Evolutionary conservation across 108 stramenopile genomes (phyloP).

Genomic region (Cyclotella cryptica): DNA sequence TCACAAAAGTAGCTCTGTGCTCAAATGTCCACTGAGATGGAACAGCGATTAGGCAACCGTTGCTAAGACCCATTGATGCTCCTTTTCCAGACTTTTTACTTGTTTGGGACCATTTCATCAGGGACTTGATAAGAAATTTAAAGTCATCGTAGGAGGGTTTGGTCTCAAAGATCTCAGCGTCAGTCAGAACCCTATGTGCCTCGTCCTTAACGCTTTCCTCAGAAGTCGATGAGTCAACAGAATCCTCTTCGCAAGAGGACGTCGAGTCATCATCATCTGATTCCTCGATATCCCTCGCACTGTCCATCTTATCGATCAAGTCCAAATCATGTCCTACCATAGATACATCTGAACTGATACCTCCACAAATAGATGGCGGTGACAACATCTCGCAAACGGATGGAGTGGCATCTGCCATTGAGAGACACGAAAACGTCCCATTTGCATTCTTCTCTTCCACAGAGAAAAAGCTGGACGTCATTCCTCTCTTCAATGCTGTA

Average conservation of each 20-base stretch:
- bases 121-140: constrained; percentile 63
- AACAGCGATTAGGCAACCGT: constrained; percentile 69
- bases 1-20: constrained; percentile 57
- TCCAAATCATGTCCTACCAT: not conserved
- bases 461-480: too few species aligned
- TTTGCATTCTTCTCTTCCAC: too few species aligned
- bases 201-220: constrained; percentile 10
- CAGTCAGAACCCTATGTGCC: constrained; percentile 20
- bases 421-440: too few species aligned
- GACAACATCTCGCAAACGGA: too few species aligned
- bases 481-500: too few species aligned
- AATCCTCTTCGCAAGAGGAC: constrained; percentile 18
- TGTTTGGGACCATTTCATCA: constrained; percentile 47
- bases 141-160: constrained; percentile 78
- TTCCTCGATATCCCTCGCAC: not conserved
- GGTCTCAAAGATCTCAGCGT: constrained; percentile 50
- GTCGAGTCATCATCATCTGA: constrained; percentile 3
- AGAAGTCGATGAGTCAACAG: constrained; percentile 5
- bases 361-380: too few species aligned
- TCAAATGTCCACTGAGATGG: constrained; percentile 57
- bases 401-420: too few species aligned
- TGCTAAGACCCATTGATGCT: constrained; percentile 55
- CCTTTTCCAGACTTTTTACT: constrained; percentile 20
- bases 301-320: not conserved
- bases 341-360: too few species aligned